phyloP scores from a whole-genome alignment of 2,329 filamentous ascomycete genomes.

The Colletotrichum endophyticum region DNA sequence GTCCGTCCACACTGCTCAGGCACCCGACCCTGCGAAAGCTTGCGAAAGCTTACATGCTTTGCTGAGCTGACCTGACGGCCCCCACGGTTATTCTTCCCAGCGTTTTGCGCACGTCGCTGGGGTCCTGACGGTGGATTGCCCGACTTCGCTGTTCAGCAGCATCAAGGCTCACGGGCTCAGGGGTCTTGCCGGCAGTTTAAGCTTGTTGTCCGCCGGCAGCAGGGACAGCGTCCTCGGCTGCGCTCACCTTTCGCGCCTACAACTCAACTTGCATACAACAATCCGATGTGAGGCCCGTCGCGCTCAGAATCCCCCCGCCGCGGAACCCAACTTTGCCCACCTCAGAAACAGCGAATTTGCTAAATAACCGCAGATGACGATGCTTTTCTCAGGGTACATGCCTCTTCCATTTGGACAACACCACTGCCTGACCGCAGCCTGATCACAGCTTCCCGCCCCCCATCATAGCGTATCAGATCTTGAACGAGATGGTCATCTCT shows the following conservation, averaged over 20 bases:
- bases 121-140: not conserved
- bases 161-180: not conserved
- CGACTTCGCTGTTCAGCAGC: not conserved
- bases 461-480: not conserved
- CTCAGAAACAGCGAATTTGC: not conserved
- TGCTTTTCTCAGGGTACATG: not conserved
- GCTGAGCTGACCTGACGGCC: not conserved
- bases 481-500: not conserved
- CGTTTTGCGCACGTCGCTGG: not conserved
- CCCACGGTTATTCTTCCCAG: not conserved
- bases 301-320: not conserved
- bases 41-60: not conserved
- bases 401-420: not conserved
- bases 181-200: slow-evolving; percentile 15
- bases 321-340: not conserved
- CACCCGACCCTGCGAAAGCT: not conserved
- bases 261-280: not conserved
- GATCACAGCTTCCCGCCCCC: not conserved
- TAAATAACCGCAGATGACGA: not conserved
- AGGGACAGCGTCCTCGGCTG: not conserved
- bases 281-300: slow-evolving; percentile 6
- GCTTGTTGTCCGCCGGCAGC: not conserved
- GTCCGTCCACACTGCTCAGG: not conserved
- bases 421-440: not conserved
- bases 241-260: not conserved